Conservation (phyloP, 176 grass and related monocot genomes). For the Echinochloa phyllopogon region DNA sequence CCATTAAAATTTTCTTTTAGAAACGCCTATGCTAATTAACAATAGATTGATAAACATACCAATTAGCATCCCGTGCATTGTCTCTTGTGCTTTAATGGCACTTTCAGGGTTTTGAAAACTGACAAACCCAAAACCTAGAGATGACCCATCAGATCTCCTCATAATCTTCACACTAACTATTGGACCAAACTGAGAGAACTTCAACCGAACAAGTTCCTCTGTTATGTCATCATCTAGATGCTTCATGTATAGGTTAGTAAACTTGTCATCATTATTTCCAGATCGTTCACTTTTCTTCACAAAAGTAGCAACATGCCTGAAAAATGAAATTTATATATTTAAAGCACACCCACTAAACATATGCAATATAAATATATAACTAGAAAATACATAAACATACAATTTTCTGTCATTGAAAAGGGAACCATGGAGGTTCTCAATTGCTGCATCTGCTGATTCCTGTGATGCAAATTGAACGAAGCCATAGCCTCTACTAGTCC, state of each 20-base stretch:
- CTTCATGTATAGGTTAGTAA: conserved; percentile 92
- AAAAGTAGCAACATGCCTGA: conserved; percentile 74
- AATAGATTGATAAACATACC: conserved; percentile 46
- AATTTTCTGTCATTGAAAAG: conserved; percentile 52
- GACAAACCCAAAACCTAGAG: conserved; percentile 84
- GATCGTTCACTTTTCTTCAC: conserved; percentile 69
- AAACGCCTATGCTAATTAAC: not conserved
- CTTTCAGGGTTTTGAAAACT: conserved; percentile 72
- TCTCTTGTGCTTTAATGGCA: conserved; percentile 69
- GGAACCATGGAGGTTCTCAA: conserved; percentile 63
- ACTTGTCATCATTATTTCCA: conserved; percentile 56
- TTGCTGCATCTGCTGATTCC: conserved; percentile 58
- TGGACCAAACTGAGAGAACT: conserved; percentile 75
- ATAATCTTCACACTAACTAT: conserved; percentile 71
- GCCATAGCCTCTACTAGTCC: conserved; percentile 66
- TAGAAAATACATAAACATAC: conserved; percentile 43
- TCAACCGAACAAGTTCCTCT: conserved; percentile 68
- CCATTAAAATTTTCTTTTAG: not conserved
- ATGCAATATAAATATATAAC: not conserved
- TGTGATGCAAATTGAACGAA: conserved; percentile 82
- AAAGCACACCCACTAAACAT: not conserved
- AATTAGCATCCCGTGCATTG: conserved; percentile 74
- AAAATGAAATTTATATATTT: not conserved
- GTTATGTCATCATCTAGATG: conserved; percentile 86
- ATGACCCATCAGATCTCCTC: conserved; percentile 64